phyloP scores from a whole-genome alignment of 441 rosid genomes.

The Capsella rubella region DNA sequence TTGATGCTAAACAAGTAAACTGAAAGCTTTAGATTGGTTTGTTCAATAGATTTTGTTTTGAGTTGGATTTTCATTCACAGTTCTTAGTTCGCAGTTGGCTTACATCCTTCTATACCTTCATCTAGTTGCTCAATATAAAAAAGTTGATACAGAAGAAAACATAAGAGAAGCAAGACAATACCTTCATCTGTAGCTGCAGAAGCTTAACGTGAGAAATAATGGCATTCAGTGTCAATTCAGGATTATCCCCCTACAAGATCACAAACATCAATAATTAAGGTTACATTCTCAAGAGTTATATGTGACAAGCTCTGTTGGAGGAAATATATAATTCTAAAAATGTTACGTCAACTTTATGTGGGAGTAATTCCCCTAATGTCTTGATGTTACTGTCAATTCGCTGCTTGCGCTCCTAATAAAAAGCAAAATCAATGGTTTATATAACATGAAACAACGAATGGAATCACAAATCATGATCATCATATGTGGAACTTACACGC shows the following conservation, averaged over 20 bases:
- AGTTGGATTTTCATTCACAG: not conserved
- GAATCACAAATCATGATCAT: constrained; percentile 16
- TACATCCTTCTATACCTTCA: not conserved
- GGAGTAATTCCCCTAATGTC: constrained; percentile 57
- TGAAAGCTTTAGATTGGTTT: not conserved
- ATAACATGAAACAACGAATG: constrained; percentile 21
- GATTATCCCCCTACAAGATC: constrained; percentile 47
- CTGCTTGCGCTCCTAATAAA: constrained; percentile 52
- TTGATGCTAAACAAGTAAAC: not conserved
- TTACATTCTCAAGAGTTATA: constrained; percentile 1
- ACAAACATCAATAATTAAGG: constrained; percentile 6
- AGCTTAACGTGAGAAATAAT: constrained; percentile 56
- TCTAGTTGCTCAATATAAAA: not conserved
- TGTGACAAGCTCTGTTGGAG: not conserved
- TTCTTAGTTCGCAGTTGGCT: not conserved
- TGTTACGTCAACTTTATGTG: constrained; percentile 52
- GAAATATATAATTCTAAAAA: constrained; percentile 7
- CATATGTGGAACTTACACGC: constrained; percentile 30
- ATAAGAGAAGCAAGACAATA: constrained; percentile 36
- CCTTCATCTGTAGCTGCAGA: constrained; percentile 70
- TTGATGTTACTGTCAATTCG: constrained; percentile 51
- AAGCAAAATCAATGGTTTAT: constrained; percentile 8
- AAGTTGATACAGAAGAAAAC: constrained; percentile 4
- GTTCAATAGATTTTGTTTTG: not conserved
- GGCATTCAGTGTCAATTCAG: constrained; percentile 49